These are phyloP conservation scores for Isatis tinctoria DNA, from an alignment of 345 rosid species.

Conservation along the genomic window DNA sequence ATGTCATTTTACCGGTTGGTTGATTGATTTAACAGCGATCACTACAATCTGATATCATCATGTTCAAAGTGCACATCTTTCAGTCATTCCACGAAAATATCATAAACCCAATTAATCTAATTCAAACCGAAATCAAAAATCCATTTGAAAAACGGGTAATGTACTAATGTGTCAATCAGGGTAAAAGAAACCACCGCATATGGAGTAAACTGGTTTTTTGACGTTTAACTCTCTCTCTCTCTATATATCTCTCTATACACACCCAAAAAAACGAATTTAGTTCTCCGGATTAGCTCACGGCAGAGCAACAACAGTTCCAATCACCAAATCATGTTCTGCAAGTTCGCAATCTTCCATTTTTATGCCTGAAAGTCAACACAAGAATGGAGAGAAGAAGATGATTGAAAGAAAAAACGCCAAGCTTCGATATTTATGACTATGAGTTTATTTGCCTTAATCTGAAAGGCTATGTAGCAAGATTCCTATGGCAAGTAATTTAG, in stretches of 20 bases:
- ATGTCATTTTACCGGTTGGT: not conserved
- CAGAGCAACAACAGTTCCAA: not conserved
- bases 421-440: not conserved
- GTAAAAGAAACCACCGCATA: not conserved
- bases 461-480: not conserved
- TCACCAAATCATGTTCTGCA: conserved; percentile 27
- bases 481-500: not conserved
- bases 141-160: conserved; percentile 9
- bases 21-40: not conserved
- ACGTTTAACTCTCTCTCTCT: not conserved
- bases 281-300: conserved; percentile 19
- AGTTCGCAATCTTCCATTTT: conserved; percentile 57
- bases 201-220: conserved; percentile 11
- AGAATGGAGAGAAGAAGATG: not conserved
- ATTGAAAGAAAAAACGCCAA: not conserved
- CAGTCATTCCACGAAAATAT: not conserved
- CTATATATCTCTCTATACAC: conserved; percentile 23
- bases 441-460: not conserved
- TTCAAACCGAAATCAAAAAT: conserved; percentile 9
- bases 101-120: not conserved
- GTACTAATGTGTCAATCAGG: not conserved
- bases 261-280: not conserved
- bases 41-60: not conserved
- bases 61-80: too few relatives aligned
- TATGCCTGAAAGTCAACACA: conserved; percentile 59